Conservation (phyloP, 2,329 filamentous ascomycete genomes). For the Alternaria longipes region DNA sequence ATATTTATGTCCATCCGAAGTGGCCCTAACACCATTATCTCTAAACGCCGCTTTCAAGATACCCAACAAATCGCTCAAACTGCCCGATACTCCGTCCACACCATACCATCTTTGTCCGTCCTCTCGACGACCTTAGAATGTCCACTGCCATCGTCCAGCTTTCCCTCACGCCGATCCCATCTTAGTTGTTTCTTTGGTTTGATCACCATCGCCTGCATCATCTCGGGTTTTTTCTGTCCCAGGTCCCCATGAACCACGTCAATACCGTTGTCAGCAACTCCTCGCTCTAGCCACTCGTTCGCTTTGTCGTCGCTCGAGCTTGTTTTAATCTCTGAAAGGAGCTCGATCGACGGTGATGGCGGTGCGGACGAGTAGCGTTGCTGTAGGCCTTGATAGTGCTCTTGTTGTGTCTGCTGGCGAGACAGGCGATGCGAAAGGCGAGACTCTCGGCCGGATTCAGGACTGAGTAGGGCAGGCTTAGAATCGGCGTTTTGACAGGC, state of each 20-base stretch:
- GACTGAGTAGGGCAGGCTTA: slow-evolving; percentile 8
- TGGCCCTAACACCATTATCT: not conserved
- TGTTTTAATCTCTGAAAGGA: slow-evolving; percentile 21
- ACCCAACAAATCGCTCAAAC: not conserved
- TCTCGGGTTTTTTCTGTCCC: slow-evolving; percentile 8
- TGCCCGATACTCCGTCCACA: not conserved
- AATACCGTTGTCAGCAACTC: slow-evolving; percentile 3
- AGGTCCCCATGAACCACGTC: slow-evolving; percentile 14
- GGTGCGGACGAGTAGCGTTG: slow-evolving; percentile 17
- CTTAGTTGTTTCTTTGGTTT: slow-evolving; percentile 12
- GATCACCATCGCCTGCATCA: not conserved
- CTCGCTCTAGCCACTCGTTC: slow-evolving; percentile 30
- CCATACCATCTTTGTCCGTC: not conserved
- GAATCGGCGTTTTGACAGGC: not conserved
- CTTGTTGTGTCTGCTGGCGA: slow-evolving; percentile 12
- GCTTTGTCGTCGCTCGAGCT: slow-evolving; percentile 23
- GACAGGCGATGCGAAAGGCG: slow-evolving; percentile 15
- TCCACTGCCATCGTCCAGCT: not conserved
- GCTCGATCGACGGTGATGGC: slow-evolving; percentile 19
- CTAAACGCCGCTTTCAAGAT: not conserved
- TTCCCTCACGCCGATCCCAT: slow-evolving; percentile 12
- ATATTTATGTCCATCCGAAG: not conserved
- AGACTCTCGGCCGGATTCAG: slow-evolving; percentile 7
- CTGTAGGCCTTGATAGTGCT: slow-evolving; percentile 11
- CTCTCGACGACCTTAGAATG: not conserved